Percentiles rank a stretch among this genome's conserved stretches.
Conservation (phyloP, 1,139 yeast genomes). For the Yamadazyma pseudoaaseri region DNA sequence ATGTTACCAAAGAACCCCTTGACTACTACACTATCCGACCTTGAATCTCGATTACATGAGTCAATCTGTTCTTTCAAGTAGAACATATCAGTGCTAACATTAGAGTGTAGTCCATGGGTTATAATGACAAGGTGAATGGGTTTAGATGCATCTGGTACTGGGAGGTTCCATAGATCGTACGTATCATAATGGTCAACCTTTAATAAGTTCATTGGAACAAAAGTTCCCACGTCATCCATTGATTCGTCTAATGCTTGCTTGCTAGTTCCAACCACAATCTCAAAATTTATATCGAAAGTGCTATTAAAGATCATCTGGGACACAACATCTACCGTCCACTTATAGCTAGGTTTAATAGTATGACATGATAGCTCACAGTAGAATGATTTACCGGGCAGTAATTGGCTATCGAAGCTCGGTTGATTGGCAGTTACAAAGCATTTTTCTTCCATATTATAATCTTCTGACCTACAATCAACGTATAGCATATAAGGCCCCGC, state of each 20-base stretch:
- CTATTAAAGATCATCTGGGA: conserved; percentile 81
- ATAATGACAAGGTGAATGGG: conserved; percentile 74
- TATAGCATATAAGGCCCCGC: conserved; percentile 91
- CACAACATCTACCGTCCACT: conserved; percentile 83
- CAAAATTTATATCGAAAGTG: conserved; percentile 68
- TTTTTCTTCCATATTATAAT: conserved; percentile 54
- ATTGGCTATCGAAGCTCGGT: conserved; percentile 66
- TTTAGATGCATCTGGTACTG: conserved; percentile 41
- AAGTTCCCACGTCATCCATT: conserved; percentile 29
- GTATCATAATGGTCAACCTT: conserved; percentile 59
- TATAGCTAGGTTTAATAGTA: conserved; percentile 40
- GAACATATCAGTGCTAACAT: conserved; percentile 83
- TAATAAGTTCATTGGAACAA: conserved; percentile 18
- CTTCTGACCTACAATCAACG: conserved; percentile 71
- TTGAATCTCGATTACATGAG: conserved; percentile 22
- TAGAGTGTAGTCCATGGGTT: conserved; percentile 92
- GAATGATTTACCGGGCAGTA: conserved; percentile 60
- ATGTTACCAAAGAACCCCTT: conserved; percentile 83
- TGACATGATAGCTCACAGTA: conserved; percentile 46
- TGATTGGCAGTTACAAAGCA: conserved; percentile 68
- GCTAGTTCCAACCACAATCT: conserved; percentile 58
- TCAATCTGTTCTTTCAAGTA: conserved; percentile 84
- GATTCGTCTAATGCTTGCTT: conserved; percentile 37
- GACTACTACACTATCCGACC: conserved; percentile 63
- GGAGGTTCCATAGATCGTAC: conserved; percentile 68